Conservation (phyloP, 2,329 filamentous ascomycete species). For the Aspergillus amoenus region DNA sequence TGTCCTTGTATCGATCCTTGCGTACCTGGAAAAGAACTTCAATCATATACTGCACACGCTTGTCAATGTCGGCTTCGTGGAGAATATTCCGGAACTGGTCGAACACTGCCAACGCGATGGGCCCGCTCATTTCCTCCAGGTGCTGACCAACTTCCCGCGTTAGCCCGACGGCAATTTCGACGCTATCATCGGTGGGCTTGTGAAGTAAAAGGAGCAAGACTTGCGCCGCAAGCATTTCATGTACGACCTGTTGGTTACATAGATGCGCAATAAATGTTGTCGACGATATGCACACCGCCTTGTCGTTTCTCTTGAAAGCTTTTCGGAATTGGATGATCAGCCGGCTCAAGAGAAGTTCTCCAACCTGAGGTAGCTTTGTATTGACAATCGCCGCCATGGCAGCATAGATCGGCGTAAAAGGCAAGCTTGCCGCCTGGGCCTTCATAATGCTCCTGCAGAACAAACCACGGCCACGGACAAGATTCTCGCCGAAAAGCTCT, state of each 20-base stretch:
- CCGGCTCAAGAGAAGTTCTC: conserved; percentile 82
- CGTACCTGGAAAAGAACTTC: conserved; percentile 95
- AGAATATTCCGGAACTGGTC: conserved; percentile 94
- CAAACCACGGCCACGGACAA: conserved; percentile 84
- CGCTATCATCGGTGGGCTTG: conserved; percentile 95
- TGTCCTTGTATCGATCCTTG: conserved; percentile 95
- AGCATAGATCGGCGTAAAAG: conserved; percentile 94
- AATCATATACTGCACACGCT: conserved; percentile 98
- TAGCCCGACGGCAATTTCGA: conserved; percentile 93
- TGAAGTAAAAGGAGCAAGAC: conserved; percentile 88
- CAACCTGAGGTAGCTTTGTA: conserved; percentile 92
- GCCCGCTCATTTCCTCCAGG: conserved; percentile 88
- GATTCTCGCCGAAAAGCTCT: conserved; percentile 91
- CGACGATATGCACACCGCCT: conserved; percentile 87
- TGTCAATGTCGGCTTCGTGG: conserved; percentile 95
- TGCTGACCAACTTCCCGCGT: conserved; percentile 92
- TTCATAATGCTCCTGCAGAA: conserved; percentile 99
- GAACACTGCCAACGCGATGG: conserved; percentile 86
- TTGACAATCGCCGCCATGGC: conserved; percentile 97
- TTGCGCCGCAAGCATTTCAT: conserved; percentile 90
- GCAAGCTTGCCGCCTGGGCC: conserved; percentile 90
- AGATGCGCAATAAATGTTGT: conserved; percentile 95
- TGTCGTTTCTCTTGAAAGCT: conserved; percentile 93
- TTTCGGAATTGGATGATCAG: conserved; percentile 92
- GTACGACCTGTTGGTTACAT: conserved; percentile 92